Percentiles rank a stretch among this genome's conserved stretches.
Conservation (phyloP, 305 asterid species). For the Plantago rigida region DNA sequence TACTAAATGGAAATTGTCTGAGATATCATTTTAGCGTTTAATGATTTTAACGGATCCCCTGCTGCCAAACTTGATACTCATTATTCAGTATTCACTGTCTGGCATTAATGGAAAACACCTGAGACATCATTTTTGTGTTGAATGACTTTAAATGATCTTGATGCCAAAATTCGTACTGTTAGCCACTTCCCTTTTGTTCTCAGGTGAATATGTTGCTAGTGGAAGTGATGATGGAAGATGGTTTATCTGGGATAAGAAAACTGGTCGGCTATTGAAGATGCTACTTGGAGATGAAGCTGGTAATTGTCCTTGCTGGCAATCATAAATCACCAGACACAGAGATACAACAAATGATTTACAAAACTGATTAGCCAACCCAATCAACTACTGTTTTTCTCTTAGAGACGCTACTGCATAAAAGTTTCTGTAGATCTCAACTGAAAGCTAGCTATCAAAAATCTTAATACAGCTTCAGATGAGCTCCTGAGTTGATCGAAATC, state of each 20-base stretch:
- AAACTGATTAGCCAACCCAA: no score
- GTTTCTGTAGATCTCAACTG: no score
- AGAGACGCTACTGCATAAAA: no score
- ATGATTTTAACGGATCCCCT: neutral
- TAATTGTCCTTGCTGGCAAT: conserved; percentile 25
- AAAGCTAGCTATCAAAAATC: no score
- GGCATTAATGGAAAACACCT: neutral
- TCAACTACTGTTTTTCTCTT: no score
- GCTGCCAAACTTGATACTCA: conserved; percentile 9
- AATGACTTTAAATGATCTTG: neutral
- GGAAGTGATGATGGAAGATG: conserved; percentile 99
- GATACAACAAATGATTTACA: no score
- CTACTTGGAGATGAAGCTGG: conserved; percentile 90
- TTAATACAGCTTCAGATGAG: no score
- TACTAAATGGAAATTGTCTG: neutral
- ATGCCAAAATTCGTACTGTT: conserved; percentile 15
- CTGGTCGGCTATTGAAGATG: conserved; percentile 81
- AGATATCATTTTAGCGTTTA: neutral
- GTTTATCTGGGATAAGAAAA: conserved; percentile 92
- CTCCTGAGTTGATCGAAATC: no score
- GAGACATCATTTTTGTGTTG: neutral
- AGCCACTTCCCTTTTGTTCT: neutral
- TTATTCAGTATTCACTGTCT: neutral
- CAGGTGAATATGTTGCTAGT: conserved; percentile 90
- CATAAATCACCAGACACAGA: no score